Conservation (phyloP, 345 rosid genomes). For the Gossypium turneri region DNA sequence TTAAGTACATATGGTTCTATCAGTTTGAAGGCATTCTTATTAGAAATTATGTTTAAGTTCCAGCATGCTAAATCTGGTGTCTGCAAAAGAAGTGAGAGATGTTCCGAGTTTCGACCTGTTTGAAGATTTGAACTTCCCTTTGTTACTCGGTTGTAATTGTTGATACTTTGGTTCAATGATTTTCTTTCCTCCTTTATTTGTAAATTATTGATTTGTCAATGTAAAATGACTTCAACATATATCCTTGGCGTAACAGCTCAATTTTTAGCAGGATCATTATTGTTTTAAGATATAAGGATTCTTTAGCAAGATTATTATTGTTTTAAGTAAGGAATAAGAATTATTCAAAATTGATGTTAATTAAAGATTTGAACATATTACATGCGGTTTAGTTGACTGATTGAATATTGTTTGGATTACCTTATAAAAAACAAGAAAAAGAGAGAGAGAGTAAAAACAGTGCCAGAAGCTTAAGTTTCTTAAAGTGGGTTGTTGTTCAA, state of each 20-base stretch:
- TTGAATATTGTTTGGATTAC: background rate
- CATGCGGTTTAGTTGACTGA: too few species aligned
- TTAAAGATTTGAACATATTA: too few species aligned
- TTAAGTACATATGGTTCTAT: background rate
- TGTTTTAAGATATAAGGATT: too few species aligned
- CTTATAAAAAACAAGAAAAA: too few species aligned
- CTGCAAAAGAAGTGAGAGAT: background rate
- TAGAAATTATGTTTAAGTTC: background rate
- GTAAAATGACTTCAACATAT: background rate
- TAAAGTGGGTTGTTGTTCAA: background rate
- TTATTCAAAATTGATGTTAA: too few species aligned
- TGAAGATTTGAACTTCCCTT: background rate
- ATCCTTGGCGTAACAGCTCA: background rate
- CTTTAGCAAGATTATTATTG: too few species aligned
- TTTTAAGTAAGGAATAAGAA: too few species aligned
- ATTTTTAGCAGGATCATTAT: too few species aligned
- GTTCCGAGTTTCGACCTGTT: background rate
- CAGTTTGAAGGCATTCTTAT: background rate
- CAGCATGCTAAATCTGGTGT: background rate
- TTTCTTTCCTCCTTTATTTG: background rate
- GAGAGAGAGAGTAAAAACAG: background rate
- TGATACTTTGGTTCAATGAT: background rate
- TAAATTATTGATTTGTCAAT: slow-evolving; percentile 5
- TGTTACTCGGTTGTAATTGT: background rate
- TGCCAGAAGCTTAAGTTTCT: background rate